Base-by-base conservation (phyloP, 75 land plant species). In the Larix kaempferi region DNA sequence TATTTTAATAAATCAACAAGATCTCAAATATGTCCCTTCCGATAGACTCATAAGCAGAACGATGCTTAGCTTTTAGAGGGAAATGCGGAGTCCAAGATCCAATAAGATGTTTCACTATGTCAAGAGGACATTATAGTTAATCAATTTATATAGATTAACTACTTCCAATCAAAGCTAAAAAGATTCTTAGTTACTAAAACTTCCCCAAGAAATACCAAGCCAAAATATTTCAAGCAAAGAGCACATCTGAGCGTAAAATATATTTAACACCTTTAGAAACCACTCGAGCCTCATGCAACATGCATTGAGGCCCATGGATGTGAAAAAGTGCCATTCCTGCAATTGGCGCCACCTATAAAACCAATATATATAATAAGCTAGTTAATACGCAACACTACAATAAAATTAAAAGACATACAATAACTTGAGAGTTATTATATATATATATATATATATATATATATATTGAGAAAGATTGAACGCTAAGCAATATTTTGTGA, bases 251-350 rank as follows among this genome's bases (percentile, higher is more conserved):
- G 25, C 98, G 96, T 27, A 95, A 77, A 1, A 95, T 85, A 81
- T 95, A 95, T 80, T 95, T 95, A 58, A 91, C 81, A 74, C 90
- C 88, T 75, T 88, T 93, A 6, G 77, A 74, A 19, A 95, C 96
- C 62, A 83, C 82, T 29, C 88, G 89, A 12, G 92, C 98, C 78
- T 95, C 98, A 80, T 95, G 98, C 59, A 95, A 79, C 91, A 95
- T 80, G 75, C 98, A 95, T 77, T 86, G 81, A 17, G 84, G 82
- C 23, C 98, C 98, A 78, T 95, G 98, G 65, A 95, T 76, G 76
- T 95, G 98, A 52, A 95, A 82, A 22, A 93, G 88, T 67, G 98
- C 98, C 96, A 93, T 91, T 73, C 98, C 98, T 77, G 91, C 92
- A 55, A 78, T 74, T 78, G 98, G 98, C 56, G 91, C 84, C 11